Percentiles rank a stretch among this genome's conserved stretches.
Conservation (phyloP, 1,284 basidiomycete genomes). For the Puccinia hordei region DNA sequence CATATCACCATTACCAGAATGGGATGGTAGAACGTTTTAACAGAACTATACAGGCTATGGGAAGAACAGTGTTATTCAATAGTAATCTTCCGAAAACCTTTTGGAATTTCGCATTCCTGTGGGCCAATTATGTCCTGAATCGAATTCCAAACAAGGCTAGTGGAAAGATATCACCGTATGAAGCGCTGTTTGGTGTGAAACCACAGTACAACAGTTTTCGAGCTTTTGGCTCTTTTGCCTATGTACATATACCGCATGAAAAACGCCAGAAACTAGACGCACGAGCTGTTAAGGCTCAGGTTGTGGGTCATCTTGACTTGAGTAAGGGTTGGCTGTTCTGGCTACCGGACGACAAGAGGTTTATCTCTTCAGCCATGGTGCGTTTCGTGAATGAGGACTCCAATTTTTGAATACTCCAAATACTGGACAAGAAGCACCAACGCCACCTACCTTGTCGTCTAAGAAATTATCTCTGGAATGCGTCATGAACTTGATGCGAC, state of each 20-base stretch:
- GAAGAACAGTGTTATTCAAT: not conserved
- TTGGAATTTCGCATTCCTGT: constrained; percentile 14
- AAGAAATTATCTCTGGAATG: too few species aligned
- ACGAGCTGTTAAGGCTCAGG: too few species aligned
- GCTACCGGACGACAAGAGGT: not conserved
- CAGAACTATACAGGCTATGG: too few species aligned
- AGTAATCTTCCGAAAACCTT: not conserved
- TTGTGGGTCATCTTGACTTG: too few species aligned
- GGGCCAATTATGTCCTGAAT: constrained; percentile 18
- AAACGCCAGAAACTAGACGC: too few species aligned
- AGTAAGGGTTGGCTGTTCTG: too few species aligned
- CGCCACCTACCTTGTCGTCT: too few species aligned
- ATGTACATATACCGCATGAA: constrained; percentile 19
- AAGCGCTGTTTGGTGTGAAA: constrained; percentile 11
- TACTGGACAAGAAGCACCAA: too few species aligned
- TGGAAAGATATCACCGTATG: too few species aligned
- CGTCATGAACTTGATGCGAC: too few species aligned
- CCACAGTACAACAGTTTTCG: not conserved
- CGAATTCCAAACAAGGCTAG: constrained; percentile 6
- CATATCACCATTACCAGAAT: too few species aligned
- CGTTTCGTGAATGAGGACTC: not conserved
- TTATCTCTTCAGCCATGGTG: not conserved
- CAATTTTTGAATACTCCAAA: not conserved
- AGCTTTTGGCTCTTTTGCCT: not conserved
- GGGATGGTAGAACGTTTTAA: too few species aligned